These are phyloP conservation scores for Wallemia mellicola DNA, from an alignment of 1,284 basidiomycete species.

Conservation along the genomic window DNA sequence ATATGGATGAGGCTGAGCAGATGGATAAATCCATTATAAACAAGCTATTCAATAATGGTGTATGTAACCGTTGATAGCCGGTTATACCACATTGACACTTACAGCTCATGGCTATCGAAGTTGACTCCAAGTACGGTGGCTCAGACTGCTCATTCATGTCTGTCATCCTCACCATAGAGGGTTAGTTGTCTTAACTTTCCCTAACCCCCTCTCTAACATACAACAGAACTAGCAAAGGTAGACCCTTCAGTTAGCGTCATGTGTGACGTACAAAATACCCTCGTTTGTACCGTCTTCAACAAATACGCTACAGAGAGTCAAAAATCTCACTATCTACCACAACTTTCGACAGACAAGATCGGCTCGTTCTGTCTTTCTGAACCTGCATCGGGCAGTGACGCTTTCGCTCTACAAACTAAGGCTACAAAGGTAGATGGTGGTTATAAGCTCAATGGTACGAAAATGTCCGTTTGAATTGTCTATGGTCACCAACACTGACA, in stretches of 20 bases:
- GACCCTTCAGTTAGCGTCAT: slow-evolving; percentile 90
- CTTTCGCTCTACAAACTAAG: slow-evolving; percentile 80
- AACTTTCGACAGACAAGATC: slow-evolving; percentile 51
- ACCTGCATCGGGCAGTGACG: slow-evolving; percentile 73
- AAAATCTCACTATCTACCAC: slow-evolving; percentile 64
- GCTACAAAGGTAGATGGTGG: slow-evolving; percentile 56
- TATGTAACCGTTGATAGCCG: slow-evolving; percentile 18
- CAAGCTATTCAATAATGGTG: slow-evolving; percentile 80
- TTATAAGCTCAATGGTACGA: slow-evolving; percentile 72
- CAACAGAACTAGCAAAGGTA: slow-evolving; percentile 57
- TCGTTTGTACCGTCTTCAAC: slow-evolving; percentile 81
- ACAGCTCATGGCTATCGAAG: slow-evolving; percentile 93
- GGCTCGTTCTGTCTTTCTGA: slow-evolving; percentile 93
- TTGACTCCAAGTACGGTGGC: slow-evolving; percentile 49
- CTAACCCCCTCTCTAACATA: neutral
- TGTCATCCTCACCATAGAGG: slow-evolving; percentile 81
- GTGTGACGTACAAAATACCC: slow-evolving; percentile 93
- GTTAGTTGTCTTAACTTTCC: slow-evolving; percentile 3
- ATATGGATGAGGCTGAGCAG: slow-evolving; percentile 91
- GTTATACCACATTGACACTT: neutral
- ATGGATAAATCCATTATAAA: slow-evolving; percentile 78
- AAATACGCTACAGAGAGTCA: slow-evolving; percentile 60
- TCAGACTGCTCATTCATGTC: slow-evolving; percentile 75
- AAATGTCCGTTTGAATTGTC: slow-evolving; percentile 32
- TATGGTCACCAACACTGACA: neutral